These are phyloP conservation scores for Heimioporus sp. DNA, from an alignment of 768 basidiomycete species.

Conservation along the genomic window DNA sequence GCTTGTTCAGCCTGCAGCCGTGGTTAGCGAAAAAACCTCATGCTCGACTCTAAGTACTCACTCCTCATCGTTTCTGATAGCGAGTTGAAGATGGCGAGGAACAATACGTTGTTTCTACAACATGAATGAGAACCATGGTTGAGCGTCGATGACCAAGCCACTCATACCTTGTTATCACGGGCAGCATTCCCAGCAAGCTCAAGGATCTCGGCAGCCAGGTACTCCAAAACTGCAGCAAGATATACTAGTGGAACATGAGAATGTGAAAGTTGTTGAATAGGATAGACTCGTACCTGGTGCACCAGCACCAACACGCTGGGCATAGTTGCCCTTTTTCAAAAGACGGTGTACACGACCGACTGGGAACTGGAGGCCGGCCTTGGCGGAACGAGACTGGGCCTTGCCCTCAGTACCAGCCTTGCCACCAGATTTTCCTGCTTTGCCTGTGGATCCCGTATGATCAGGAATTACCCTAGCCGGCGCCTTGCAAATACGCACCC, in stretches of 20 bases:
- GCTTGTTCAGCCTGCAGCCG: conserved; percentile 59
- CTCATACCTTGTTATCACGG: conserved; percentile 33
- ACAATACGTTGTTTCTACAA: conserved; percentile 87
- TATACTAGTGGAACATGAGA: conserved; percentile 52
- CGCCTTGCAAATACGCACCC: conserved; percentile 15
- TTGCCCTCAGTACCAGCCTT: conserved; percentile 51
- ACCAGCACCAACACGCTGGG: conserved; percentile 85
- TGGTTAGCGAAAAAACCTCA: not conserved
- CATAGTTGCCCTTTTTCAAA: conserved; percentile 85
- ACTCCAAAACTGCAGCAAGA: conserved; percentile 88
- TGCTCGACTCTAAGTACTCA: conserved; percentile 27
- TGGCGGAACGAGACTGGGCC: conserved; percentile 68
- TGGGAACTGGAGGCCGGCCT: conserved; percentile 80
- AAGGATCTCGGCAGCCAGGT: conserved; percentile 90
- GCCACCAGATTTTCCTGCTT: conserved; percentile 50
- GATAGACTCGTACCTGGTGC: conserved; percentile 58
- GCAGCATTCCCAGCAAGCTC: conserved; percentile 87
- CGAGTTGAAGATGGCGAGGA: conserved; percentile 88
- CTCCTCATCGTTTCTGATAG: conserved; percentile 91
- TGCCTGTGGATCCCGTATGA: conserved; percentile 32
- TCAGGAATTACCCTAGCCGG: conserved; percentile 2
- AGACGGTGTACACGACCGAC: conserved; percentile 93
- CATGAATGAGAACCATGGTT: not conserved
- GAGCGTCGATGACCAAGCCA: not conserved
- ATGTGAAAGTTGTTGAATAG: conserved; percentile 9